These are phyloP conservation scores for Exophiala aquamarina DNA, from an alignment of 2,329 filamentous ascomycete species.

Conservation along the genomic window DNA sequence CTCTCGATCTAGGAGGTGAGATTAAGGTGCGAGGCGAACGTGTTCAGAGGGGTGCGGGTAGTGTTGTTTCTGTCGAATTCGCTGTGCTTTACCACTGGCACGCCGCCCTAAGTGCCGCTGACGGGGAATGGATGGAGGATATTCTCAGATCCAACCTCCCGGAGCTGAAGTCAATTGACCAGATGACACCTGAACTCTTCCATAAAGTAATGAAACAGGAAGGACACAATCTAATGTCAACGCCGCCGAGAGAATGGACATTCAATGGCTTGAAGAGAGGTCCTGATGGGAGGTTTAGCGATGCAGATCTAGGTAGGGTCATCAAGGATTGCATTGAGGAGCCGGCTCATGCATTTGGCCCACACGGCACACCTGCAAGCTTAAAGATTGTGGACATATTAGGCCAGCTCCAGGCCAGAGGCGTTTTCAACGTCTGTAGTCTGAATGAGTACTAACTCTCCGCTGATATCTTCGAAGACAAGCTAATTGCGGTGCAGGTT, in stretches of 20 bases:
- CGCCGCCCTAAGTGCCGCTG: slow-evolving; percentile 45
- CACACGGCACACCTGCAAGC: slow-evolving; percentile 48
- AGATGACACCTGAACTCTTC: slow-evolving; percentile 44
- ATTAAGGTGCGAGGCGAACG: slow-evolving; percentile 43
- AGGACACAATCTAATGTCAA: slow-evolving; percentile 38
- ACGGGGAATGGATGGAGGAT: slow-evolving; percentile 48
- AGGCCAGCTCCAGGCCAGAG: slow-evolving; percentile 47
- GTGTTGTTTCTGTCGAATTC: slow-evolving; percentile 48
- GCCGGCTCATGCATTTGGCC: slow-evolving; percentile 53
- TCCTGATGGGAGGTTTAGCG: slow-evolving; percentile 43
- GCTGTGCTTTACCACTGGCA: slow-evolving; percentile 51
- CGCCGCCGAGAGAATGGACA: slow-evolving; percentile 41
- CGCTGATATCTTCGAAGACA: too few species aligned
- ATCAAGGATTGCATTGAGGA: slow-evolving; percentile 50
- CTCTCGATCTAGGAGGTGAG: slow-evolving; percentile 45
- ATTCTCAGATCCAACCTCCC: slow-evolving; percentile 36
- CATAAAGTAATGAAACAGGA: slow-evolving; percentile 41
- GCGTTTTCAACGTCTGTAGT: slow-evolving; percentile 52
- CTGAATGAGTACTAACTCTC: slow-evolving; percentile 45
- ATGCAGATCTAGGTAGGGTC: slow-evolving; percentile 46
- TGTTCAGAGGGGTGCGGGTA: slow-evolving; percentile 44
- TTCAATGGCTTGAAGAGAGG: slow-evolving; percentile 43
- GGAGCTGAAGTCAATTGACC: slow-evolving; percentile 43
- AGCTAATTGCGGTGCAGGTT: too few species aligned
- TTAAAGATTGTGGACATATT: slow-evolving; percentile 51